Conservation (phyloP, 140 eudicot species). For the Flaveria floridana region DNA sequence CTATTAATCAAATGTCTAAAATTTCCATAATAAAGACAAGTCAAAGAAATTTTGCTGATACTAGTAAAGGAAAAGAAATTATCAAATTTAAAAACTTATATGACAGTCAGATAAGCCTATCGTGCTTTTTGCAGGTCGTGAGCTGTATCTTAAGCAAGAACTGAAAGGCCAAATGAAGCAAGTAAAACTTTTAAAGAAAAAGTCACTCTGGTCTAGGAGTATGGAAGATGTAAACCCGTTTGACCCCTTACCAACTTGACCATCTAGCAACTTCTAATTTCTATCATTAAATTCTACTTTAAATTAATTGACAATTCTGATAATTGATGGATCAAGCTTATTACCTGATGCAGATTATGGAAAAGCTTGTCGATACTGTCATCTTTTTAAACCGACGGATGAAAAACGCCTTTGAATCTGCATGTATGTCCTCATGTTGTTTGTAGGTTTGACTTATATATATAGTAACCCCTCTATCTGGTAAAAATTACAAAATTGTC, state of each 20-base stretch:
- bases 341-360: slow-evolving; percentile 68
- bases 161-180: slow-evolving; percentile 65
- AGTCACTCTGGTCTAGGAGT: slow-evolving; percentile 80
- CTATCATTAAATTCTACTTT: slow-evolving; percentile 17
- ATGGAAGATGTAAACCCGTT: slow-evolving; percentile 78
- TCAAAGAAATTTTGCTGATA: not conserved
- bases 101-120: not conserved
- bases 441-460: not conserved
- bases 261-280: slow-evolving; percentile 8
- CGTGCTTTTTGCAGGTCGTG: slow-evolving; percentile 43
- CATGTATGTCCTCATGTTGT: slow-evolving; percentile 47
- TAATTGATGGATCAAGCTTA: slow-evolving; percentile 13
- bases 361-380: slow-evolving; percentile 75
- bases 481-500: not conserved
- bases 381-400: slow-evolving; percentile 58
- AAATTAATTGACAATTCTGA: not conserved
- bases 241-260: not conserved
- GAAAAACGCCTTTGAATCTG: slow-evolving; percentile 47
- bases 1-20: slow-evolving; percentile 7
- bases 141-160: slow-evolving; percentile 44
- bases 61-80: not conserved
- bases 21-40: not conserved
- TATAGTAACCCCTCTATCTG: not conserved
- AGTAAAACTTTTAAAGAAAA: slow-evolving; percentile 67
- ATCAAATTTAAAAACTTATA: not conserved